These are phyloP conservation scores for Eugenia klotzschiana DNA, from an alignment of 441 rosid species.

Conservation along the genomic window DNA sequence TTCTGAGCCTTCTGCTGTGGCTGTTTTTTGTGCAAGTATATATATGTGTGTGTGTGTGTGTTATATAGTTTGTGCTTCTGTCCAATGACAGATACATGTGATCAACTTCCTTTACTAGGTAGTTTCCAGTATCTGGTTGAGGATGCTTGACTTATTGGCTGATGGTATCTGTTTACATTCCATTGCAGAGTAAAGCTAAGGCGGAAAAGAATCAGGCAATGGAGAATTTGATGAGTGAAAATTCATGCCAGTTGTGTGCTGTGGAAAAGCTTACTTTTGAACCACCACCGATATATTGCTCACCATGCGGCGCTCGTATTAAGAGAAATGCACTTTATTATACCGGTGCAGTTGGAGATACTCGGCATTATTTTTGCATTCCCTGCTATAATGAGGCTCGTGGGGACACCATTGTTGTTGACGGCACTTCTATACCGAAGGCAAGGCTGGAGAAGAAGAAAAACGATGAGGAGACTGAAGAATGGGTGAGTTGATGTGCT, in stretches of 20 bases:
- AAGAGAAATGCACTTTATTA: constrained; percentile 97
- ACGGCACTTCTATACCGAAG: constrained; percentile 62
- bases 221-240: constrained; percentile 99
- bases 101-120: neutral
- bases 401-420: constrained; percentile 68
- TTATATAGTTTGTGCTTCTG: neutral
- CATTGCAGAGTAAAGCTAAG: constrained; percentile 85
- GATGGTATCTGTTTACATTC: neutral
- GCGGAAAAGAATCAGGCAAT: constrained; percentile 96
- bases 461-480: constrained; percentile 99
- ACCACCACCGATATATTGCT: constrained; percentile 96
- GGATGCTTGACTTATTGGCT: neutral
- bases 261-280: constrained; percentile 99
- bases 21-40: neutral
- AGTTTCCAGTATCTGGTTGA: neutral
- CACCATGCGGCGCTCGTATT: constrained; percentile 93
- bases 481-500: constrained; percentile 54
- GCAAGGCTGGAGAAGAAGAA: constrained; percentile 94
- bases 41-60: neutral
- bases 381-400: constrained; percentile 97
- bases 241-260: constrained; percentile 97
- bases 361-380: constrained; percentile 91
- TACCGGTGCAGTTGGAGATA: constrained; percentile 89
- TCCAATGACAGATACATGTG: neutral
- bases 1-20: neutral